Evolutionary conservation across 176 grass and related monocot species (phyloP), one percentile per base, ranked within the genome.

Genomic region (Hordeum vulgare): DNA sequence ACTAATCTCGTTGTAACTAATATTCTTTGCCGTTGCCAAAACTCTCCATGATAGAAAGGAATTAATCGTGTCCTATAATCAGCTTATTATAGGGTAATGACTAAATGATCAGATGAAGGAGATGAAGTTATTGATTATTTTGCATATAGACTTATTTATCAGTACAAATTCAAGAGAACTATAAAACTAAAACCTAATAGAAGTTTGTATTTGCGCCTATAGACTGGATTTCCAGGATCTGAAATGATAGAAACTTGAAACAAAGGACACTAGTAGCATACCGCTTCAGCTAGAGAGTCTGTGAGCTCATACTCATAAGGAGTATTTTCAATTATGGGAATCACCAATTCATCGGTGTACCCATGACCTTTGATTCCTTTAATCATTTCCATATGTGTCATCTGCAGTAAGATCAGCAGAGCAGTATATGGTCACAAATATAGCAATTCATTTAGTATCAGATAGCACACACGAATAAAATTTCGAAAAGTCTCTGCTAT

Each of bases 331-430:
- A 98, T 87, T 86, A 98, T 98, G 70, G 96, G 96, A 93, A 98
- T 68, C 66, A 98, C 80, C 82, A 98, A 86, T 80, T 95, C 96
- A 78, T 98, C 96, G 33, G 27, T 90, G 63, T 95, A 98, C 60
- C 91, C 96, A 78, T 98, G 93, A 39, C 93, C 96, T 84, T 98
- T 92, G 68, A 98, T 98, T 90, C 93, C 96, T 95, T 98, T 95
- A 88, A 98, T 98, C 96, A 98, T 98, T 90, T 98, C 96, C 93
- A 98, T 95, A 78, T 98, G 96, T 57, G 87, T 94, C 63, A 95
- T 90, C 93, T 98, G 83, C 36, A 87, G 60, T 83, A 92, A 84
- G 18, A 72, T 64, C 70, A 68, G 39, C 27, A 13, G 77, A 66
- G 56, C 49, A 47, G 57, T 76, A 84, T 76, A 20, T 33, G 42